phyloP scores from a whole-genome alignment of 2,329 filamentous ascomycete genomes.

The Ascochyta clinopodiicola region DNA sequence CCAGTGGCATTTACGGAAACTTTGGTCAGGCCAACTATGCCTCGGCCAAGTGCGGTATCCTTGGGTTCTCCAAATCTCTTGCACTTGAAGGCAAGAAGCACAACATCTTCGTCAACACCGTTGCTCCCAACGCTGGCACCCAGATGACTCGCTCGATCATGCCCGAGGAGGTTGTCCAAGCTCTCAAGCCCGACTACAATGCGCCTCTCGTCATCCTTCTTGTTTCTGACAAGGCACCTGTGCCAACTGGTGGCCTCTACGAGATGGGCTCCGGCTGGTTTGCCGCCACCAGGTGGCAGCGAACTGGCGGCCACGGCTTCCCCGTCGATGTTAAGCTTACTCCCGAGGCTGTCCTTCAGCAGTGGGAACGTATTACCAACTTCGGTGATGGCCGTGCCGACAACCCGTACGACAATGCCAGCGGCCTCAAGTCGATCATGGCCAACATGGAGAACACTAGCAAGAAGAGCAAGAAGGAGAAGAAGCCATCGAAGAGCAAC shows the following conservation, averaged over 20 bases:
- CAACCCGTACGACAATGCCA: conserved; percentile 79
- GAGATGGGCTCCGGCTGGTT: conserved; percentile 96
- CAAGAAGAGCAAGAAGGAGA: conserved; percentile 47
- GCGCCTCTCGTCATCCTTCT: conserved; percentile 90
- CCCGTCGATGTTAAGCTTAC: conserved; percentile 78
- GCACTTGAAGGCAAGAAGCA: conserved; percentile 94
- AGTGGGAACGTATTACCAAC: conserved; percentile 72
- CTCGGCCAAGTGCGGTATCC: conserved; percentile 74
- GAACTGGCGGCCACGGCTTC: conserved; percentile 88
- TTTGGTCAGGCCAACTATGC: conserved; percentile 99
- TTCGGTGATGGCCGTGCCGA: conserved; percentile 90
- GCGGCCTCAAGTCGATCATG: conserved; percentile 80
- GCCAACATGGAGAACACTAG: conserved; percentile 84
- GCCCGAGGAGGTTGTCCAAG: conserved; percentile 96
- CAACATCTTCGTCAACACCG: conserved; percentile 98
- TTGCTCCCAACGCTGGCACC: conserved; percentile 95
- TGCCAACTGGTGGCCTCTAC: conserved; percentile 86
- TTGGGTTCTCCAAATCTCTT: conserved; percentile 91
- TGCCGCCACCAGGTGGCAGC: conserved; percentile 92
- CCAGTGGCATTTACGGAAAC: conserved; percentile 97
- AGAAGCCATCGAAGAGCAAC: conserved; percentile 60
- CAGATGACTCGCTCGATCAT: conserved; percentile 93
- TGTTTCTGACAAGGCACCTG: conserved; percentile 83
- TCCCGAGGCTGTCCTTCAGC: conserved; percentile 79
- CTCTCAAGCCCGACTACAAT: conserved; percentile 99